Evolutionary conservation across 1,284 basidiomycete genomes (phyloP).

Genomic region (Rhodofomes roseus): DNA sequence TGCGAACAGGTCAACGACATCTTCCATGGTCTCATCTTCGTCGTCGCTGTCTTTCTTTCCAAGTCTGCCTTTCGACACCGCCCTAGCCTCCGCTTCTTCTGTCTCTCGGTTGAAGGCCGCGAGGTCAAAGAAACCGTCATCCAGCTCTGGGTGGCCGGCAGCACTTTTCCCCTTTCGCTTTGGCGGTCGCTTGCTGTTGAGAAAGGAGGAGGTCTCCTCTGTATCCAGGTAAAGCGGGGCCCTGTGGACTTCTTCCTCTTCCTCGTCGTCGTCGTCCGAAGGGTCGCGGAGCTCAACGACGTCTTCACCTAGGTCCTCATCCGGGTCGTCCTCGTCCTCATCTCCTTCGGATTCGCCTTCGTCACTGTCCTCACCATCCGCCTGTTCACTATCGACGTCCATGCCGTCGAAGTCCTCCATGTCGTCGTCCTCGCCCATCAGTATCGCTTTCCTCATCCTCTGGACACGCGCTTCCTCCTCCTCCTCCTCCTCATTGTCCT

Average conservation of each 20-base stretch:
- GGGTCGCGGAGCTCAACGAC: conserved; percentile 32
- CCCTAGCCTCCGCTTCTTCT: conserved; percentile 73
- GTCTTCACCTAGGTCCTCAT: conserved; percentile 30
- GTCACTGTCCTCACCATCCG: conserved; percentile 28
- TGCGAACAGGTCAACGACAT: conserved; percentile 69
- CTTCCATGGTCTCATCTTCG: conserved; percentile 48
- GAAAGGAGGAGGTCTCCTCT: neutral
- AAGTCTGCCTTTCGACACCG: conserved; percentile 57
- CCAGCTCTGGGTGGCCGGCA: conserved; percentile 62
- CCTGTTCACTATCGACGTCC: conserved; percentile 25
- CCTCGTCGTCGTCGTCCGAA: conserved; percentile 30
- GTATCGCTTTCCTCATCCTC: conserved; percentile 21
- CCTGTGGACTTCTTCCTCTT: conserved; percentile 41
- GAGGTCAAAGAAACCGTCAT: conserved; percentile 93
- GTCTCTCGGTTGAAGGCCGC: conserved; percentile 87
- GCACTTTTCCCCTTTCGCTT: conserved; percentile 23
- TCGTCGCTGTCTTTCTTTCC: conserved; percentile 54
- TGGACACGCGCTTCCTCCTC: conserved; percentile 21
- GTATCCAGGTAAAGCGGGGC: conserved; percentile 17
- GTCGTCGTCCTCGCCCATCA: conserved; percentile 34
- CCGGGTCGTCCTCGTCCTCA: conserved; percentile 25
- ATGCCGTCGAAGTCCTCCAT: conserved; percentile 33
- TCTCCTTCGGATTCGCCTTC: conserved; percentile 35
- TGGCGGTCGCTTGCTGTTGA: neutral
- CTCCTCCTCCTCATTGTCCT: conserved; percentile 9